Evolutionary conservation across 768 basidiomycete genomes (phyloP), one percentile per base, ranked within the genome.

Genomic region (Lactarius hatsudake): DNA sequence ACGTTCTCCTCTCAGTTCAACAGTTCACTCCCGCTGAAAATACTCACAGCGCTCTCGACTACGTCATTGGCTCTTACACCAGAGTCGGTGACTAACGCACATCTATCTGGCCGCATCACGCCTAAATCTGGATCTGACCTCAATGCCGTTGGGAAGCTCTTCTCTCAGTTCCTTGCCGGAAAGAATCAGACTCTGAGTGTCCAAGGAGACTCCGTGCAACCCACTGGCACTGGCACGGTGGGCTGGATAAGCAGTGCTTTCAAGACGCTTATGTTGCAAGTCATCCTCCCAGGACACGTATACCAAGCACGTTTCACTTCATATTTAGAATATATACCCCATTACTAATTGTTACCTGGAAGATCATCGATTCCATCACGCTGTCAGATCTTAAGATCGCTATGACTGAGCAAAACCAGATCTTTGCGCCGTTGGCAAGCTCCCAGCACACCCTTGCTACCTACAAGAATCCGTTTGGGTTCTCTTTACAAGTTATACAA

Each of bases 401-500:
- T 8, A 81, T 90, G 75, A 74, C 81, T 32, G 80, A 79, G 8
- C 79, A 79, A 45, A 79, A 80, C 61, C 79, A 90, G 73, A 79
- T 84, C 0, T 89, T 84, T 70, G 82, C 83, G 1, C 87, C 89
- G 0, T 77, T 82, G n/a, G 78, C 87, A 0, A 82, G 84, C 68
- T 89, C 87, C 5, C 76, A 81, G 48, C 75, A 79, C 60, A 86
- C 86, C 0, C 62, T 86, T 3, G 87, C 85, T 18, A 76, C 80
- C 69, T 89, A 88, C 74, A 84, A 83, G 75, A 91, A 90, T 75
- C 89, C 90, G 1, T 91, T 91, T 73, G 89, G 89, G 4, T 91
- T 91, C 76, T 84, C 86, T 13, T 74, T 91, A 62, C 87, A 90
- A 71, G 86, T 89, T 28, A 74, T 86, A 13, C 79, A 83, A 69